Percentiles rank a stretch among this genome's conserved stretches.
Evolutionary conservation across 371 early-diverging fungal species (phyloP).

Genomic region (Nosema muscidifuracis): DNA sequence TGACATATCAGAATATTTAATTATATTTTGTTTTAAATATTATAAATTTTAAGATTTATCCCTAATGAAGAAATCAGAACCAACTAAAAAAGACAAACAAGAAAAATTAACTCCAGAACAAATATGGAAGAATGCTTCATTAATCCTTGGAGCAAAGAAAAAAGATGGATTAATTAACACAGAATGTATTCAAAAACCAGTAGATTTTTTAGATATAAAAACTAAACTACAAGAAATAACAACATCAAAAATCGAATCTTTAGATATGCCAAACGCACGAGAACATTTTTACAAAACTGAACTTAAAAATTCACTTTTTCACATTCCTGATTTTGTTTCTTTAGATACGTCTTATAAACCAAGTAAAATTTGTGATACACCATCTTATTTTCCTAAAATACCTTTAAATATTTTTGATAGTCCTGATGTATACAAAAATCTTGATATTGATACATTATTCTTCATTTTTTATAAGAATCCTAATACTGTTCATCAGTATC

Average conservation of each 20-base stretch:
- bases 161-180: slow-evolving; percentile 9
- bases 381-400: slow-evolving; percentile 52
- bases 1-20: too few relatives aligned
- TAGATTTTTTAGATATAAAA: slow-evolving; percentile 33
- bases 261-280: neutral
- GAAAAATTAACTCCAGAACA: slow-evolving; percentile 44
- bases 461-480: slow-evolving; percentile 93
- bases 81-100: neutral
- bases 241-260: neutral
- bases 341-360: slow-evolving; percentile 15
- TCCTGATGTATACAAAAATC: slow-evolving; percentile 66
- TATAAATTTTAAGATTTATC: too few relatives aligned
- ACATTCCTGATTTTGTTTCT: slow-evolving; percentile 23
- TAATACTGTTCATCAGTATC: slow-evolving; percentile 85
- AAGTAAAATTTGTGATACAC: slow-evolving; percentile 29
- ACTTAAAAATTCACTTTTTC: slow-evolving; percentile 26
- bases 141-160: slow-evolving; percentile 39
- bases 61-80: slow-evolving; percentile 5
- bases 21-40: too few relatives aligned
- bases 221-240: slow-evolving; percentile 26
- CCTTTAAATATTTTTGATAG: slow-evolving; percentile 42
- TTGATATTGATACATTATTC: slow-evolving; percentile 89
- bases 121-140: slow-evolving; percentile 47
- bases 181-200: neutral
- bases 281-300: slow-evolving; percentile 29